These are phyloP conservation scores for Cytospora schulzeri DNA, from an alignment of 2,329 filamentous ascomycete species.

Conservation along the genomic window DNA sequence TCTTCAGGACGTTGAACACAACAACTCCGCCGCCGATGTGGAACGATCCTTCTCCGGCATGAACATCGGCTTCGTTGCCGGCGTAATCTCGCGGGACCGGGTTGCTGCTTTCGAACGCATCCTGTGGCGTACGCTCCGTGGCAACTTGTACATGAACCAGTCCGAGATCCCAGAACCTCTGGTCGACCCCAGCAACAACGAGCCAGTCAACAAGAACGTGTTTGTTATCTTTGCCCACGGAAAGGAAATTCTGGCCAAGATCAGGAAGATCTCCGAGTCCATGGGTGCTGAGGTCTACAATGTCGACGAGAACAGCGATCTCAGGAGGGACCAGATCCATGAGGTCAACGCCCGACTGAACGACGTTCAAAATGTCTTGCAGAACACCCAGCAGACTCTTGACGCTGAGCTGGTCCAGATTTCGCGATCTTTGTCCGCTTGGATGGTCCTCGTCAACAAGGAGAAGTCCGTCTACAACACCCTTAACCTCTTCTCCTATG, in stretches of 20 bases:
- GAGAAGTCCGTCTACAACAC: conserved; percentile 98
- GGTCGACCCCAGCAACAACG: conserved; percentile 88
- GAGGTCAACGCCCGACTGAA: conserved; percentile 93
- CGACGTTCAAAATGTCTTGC: conserved; percentile 88
- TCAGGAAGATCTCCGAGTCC: conserved; percentile 97
- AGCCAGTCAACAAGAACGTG: conserved; percentile 93
- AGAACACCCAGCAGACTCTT: conserved; percentile 92
- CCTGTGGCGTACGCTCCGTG: conserved; percentile 93
- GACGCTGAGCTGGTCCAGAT: conserved; percentile 94
- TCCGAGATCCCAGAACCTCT: conserved; percentile 95
- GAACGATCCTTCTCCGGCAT: conserved; percentile 92
- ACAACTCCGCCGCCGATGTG: conserved; percentile 65
- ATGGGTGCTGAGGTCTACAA: conserved; percentile 94
- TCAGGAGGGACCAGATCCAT: conserved; percentile 92
- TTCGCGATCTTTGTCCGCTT: conserved; percentile 86
- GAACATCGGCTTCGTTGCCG: conserved; percentile 98
- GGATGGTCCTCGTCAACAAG: conserved; percentile 98
- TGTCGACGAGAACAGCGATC: conserved; percentile 95
- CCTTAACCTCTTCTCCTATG: conserved; percentile 94
- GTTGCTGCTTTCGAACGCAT: conserved; percentile 97
- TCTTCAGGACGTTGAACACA: conserved; percentile 88
- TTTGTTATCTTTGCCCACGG: conserved; percentile 99
- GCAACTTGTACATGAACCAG: conserved; percentile 99
- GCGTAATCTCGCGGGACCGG: conserved; percentile 89
- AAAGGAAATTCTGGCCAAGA: conserved; percentile 98